Evolutionary conservation across 176 grass and related monocot genomes (phyloP), one percentile per base, ranked within the genome.

Genomic region (Urochloa ruziziensis): DNA sequence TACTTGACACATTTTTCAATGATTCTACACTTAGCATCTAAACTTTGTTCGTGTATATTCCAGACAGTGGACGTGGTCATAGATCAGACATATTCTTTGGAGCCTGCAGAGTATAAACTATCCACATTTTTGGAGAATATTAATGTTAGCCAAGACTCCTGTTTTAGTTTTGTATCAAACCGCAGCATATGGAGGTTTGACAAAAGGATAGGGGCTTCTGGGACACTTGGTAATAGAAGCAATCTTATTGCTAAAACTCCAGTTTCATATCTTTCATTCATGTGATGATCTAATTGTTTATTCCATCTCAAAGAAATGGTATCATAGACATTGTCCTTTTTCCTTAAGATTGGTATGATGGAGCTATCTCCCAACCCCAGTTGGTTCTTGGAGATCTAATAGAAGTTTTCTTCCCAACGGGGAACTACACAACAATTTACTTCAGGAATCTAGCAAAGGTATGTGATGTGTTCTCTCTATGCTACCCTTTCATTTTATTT

Each of bases 41-140:
- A 85, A 70, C 52, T 71, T 42, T 58, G 29, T 75, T 84, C 68
- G 28, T 43, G 21, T n/a, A 37, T 86, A 83, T 79, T 79, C 70
- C 91, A 99, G 97, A 96, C 86, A 70, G 83, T 99, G 86, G 97
- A 99, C 70, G 91, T 96, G 35, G 97, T 96, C 68, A 90, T 99
- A 75, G 91, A 99, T 90, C 97, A 99, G 78, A 99, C 93, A 40
- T 79, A 89, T 75, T 77, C 64, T 78, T 88, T 70, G 52, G 80
- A 94, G 46, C 85, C 85, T 42, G 77, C 68, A 75, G 85, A 89
- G 65, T 99, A 99, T 77, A 92, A 84, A 80, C 51, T 96, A 84
- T 88, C 93, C 32, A 94, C 91, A 69, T 96, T 99, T 86, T 86
- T 94, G 56, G 96, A 92, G 35, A 94, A 96, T 87, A 92, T 90